Percentiles rank a stretch among this genome's conserved stretches.
phyloP scores from a whole-genome alignment of 164 flowering plant genomes.

The Stephania japonica region DNA sequence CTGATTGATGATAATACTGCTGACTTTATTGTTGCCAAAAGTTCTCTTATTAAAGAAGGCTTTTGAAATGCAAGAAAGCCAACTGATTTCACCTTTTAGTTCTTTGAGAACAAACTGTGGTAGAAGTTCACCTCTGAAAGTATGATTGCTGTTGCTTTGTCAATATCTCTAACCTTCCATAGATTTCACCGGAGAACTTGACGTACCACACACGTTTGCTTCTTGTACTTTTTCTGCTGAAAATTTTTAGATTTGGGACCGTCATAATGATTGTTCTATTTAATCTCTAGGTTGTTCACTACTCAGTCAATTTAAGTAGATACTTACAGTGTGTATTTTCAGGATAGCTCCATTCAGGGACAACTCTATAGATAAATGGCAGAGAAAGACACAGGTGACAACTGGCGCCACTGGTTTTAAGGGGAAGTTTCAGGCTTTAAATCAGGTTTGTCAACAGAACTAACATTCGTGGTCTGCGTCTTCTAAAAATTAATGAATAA shows the following conservation, averaged over 20 bases:
- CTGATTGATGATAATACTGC: not conserved
- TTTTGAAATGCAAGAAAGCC: not conserved
- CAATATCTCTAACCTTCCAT: not conserved
- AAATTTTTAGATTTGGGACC: not conserved
- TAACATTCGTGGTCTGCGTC: not conserved
- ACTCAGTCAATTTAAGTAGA: constrained; percentile 1
- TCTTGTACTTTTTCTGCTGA: no score
- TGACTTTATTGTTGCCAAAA: not conserved
- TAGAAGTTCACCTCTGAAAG: not conserved
- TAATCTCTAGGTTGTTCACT: not conserved
- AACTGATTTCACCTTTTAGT: not conserved
- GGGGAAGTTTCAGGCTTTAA: constrained; percentile 78
- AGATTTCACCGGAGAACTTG: not conserved
- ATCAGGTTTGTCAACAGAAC: constrained; percentile 54
- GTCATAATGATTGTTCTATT: not conserved
- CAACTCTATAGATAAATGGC: constrained; percentile 90
- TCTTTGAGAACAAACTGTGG: not conserved
- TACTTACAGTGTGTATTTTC: constrained; percentile 21
- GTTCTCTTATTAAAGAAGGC: not conserved
- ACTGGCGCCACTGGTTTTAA: constrained; percentile 87
- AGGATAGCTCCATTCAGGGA: constrained; percentile 72
- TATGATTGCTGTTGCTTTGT: not conserved
- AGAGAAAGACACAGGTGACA: constrained; percentile 83
- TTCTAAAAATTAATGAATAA: no score
- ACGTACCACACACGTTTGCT: not conserved